Conservation (phyloP, 345 rosid species). For the Populus pruinosa region DNA sequence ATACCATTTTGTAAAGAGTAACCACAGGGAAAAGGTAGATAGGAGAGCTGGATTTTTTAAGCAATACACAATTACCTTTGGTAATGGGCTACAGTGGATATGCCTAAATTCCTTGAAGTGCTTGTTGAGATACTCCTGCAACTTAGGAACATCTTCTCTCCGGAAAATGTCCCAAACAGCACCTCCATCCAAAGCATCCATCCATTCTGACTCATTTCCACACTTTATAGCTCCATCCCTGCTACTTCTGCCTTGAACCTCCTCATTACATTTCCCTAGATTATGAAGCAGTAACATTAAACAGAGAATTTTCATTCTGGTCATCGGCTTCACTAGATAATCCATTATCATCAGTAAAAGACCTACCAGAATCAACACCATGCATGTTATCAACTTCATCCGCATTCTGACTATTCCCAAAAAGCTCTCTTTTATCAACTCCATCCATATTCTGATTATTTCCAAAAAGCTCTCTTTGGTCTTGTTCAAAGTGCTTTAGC, state of each 20-base stretch:
- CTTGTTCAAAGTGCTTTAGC: conserved; percentile 47
- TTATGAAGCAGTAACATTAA: background rate
- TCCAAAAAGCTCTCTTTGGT: conserved; percentile 46
- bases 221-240: conserved; percentile 5
- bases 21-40: no score
- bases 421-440: conserved; percentile 37
- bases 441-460: conserved; percentile 13
- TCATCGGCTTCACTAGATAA: background rate
- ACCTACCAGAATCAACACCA: background rate
- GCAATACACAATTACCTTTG: conserved; percentile 34
- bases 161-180: conserved; percentile 87
- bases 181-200: conserved; percentile 43
- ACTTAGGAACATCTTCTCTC: conserved; percentile 64
- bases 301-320: background rate
- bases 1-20: no score
- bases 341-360: background rate
- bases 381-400: conserved; percentile 9
- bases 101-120: conserved; percentile 76
- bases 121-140: conserved; percentile 53
- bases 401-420: conserved; percentile 16
- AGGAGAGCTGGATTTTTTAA: no score
- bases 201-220: conserved; percentile 2
- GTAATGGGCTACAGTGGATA: conserved; percentile 47
- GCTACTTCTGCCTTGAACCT: background rate
- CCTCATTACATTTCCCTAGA: conserved; percentile 6